phyloP scores from a whole-genome alignment of 1,284 basidiomycete genomes.

The Lignosus rhinocerotis region DNA sequence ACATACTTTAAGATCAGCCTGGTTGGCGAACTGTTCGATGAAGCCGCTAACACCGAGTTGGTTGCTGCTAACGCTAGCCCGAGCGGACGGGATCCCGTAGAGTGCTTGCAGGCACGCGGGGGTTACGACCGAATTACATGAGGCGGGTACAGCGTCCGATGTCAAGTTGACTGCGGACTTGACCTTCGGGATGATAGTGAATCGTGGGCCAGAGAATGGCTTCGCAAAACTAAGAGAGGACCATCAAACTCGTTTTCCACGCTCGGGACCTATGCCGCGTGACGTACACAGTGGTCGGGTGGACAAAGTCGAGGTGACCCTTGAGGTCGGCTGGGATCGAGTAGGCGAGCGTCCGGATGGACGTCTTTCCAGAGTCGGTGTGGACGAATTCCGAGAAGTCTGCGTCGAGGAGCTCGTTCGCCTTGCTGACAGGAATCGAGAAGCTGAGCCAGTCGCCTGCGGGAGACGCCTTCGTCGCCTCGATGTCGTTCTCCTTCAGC shows the following conservation, averaged over 20 bases:
- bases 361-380: constrained; percentile 30
- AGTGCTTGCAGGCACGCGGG: constrained; percentile 53
- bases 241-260: neutral
- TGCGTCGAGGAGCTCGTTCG: constrained; percentile 39
- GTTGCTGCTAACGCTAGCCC: constrained; percentile 42
- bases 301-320: constrained; percentile 40
- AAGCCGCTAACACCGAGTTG: constrained; percentile 58
- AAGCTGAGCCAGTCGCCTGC: constrained; percentile 46
- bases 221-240: constrained; percentile 21
- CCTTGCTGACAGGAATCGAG: constrained; percentile 39
- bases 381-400: constrained; percentile 42
- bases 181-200: constrained; percentile 7
- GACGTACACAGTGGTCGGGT: constrained; percentile 40
- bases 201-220: constrained; percentile 16
- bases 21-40: constrained; percentile 52
- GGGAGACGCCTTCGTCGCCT: constrained; percentile 31
- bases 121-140: constrained; percentile 47
- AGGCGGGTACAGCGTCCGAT: constrained; percentile 23
- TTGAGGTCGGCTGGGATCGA: constrained; percentile 41
- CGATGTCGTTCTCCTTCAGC: constrained; percentile 39
- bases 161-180: constrained; percentile 17
- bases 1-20: constrained; percentile 44
- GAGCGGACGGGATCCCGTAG: constrained; percentile 51
- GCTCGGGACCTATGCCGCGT: neutral
- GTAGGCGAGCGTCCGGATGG: constrained; percentile 42